Base-by-base conservation (phyloP, 2,329 filamentous ascomycete species). In the Diaporthe citriasiana region DNA sequence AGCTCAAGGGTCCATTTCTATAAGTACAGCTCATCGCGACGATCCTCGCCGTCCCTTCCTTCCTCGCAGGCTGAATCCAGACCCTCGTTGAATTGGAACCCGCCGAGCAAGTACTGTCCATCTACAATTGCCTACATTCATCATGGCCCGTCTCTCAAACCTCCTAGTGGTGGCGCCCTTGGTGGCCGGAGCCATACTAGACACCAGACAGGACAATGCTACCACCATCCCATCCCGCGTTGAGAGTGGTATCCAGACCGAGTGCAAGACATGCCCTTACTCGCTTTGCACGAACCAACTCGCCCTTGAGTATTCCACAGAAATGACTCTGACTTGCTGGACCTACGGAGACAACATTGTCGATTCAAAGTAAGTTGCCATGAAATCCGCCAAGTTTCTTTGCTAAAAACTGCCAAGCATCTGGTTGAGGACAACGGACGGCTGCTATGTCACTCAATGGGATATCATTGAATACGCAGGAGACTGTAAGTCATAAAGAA, bases 221-320 rank as follows among this genome's bases (percentile, higher is more conserved):
- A 73, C 71, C 30, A 71, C 53, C 1, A 73, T 72, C 45, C 53
- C 74, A 5, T 75, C 74, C 3, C 13, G 19, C 0, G 72, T 75
- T 17, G 60, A 74, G 17, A 9, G 30, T 19, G 74, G 74, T 9
- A 75, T 75, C 68, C 25, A 65, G 19, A 75, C 74, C 3, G 74
- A 75, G 60, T 75, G 74, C 72, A 75, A 75, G 45, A 72, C 68
- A 1, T 75, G 74, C 25, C 74, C 74, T 13, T 75, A 75, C 22
- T 68, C 59, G 13, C 72, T 74, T 1, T 75, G 74, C 30, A 70
- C 72, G 33, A 75, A 75, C 40, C 27, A 60, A 4, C 71, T 57
- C 17, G 74, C 68, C 8, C 59, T 72, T 17, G 45, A 69, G 9
- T 72, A 65, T 17, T 33, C 8, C 19, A 70, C 45, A 1, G 53